phyloP scores from a whole-genome alignment of 2,329 filamentous ascomycete genomes.

The Aspergillus sojae region DNA sequence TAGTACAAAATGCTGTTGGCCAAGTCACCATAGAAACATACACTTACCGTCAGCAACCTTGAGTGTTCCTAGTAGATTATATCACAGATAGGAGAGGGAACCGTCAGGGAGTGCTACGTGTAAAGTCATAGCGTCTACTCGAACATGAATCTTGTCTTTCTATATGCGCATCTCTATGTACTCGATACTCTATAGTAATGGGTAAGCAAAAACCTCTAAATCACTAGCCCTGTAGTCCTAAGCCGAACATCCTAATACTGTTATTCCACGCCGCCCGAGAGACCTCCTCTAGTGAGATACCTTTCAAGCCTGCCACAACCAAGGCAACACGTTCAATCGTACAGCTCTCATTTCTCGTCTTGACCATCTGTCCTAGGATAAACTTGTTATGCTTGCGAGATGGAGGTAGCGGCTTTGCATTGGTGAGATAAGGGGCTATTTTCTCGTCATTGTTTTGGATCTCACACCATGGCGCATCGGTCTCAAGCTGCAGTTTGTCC shows the following conservation, averaged over 20 bases:
- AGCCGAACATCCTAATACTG: constrained; percentile 38
- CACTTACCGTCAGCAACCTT: too few relatives aligned
- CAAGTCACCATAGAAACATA: too few relatives aligned
- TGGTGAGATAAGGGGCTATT: constrained; percentile 45
- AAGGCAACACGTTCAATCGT: constrained; percentile 51
- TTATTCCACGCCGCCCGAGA: constrained; percentile 44
- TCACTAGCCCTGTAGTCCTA: constrained; percentile 5
- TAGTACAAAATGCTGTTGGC: too few relatives aligned
- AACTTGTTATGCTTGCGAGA: constrained; percentile 57
- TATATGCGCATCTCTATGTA: background rate
- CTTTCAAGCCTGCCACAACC: constrained; percentile 54
- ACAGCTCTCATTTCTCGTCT: constrained; percentile 54
- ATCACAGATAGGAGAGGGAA: too few relatives aligned
- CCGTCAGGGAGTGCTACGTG: too few relatives aligned
- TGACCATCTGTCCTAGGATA: constrained; percentile 50
- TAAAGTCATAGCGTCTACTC: background rate
- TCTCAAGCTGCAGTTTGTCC: constrained; percentile 49
- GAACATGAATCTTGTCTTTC: background rate
- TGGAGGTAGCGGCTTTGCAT: constrained; percentile 41
- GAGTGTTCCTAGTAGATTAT: too few relatives aligned
- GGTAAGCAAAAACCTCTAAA: background rate
- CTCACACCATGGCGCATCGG: constrained; percentile 54
- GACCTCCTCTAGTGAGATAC: constrained; percentile 46
- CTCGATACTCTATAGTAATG: background rate
- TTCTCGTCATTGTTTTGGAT: constrained; percentile 43